Evolutionary conservation across 2,329 filamentous ascomycete species (phyloP).

Genomic region (Clarireedia sp.): DNA sequence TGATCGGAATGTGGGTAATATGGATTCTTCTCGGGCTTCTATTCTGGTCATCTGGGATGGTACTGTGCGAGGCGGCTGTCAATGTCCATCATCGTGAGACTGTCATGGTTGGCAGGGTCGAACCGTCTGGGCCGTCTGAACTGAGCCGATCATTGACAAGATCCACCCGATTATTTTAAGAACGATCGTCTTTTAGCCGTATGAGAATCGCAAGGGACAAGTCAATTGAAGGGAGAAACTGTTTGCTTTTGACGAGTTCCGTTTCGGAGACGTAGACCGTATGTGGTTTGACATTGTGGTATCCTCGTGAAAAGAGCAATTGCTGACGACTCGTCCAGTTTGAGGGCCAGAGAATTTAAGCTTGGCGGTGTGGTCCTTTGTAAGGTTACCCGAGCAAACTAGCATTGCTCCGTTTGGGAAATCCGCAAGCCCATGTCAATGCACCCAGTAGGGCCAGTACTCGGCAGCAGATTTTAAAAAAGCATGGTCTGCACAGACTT

Average conservation of each 20-base stretch:
- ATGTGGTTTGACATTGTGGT: neutral
- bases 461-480: neutral
- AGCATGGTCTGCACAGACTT: neutral
- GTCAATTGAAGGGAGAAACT: neutral
- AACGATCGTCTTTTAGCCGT: too few relatives aligned
- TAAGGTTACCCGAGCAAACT: neutral
- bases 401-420: neutral
- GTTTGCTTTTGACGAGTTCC: slow-evolving; percentile 1
- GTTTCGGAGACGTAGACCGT: neutral
- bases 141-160: neutral
- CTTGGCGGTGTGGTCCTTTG: neutral
- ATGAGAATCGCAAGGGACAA: neutral
- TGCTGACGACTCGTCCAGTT: slow-evolving; percentile 5
- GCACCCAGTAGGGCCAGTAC: neutral
- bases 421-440: neutral
- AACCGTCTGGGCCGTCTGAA: neutral
- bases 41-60: neutral
- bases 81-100: neutral
- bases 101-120: neutral
- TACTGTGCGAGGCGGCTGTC: neutral
- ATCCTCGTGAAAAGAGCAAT: neutral
- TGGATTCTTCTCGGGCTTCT: neutral
- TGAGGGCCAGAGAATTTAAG: neutral
- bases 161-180: too few relatives aligned
- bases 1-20: neutral